Evolutionary conservation across 164 flowering plant species (phyloP), one percentile per base, ranked within the genome.

Genomic region (Euptelea pleiosperma): DNA sequence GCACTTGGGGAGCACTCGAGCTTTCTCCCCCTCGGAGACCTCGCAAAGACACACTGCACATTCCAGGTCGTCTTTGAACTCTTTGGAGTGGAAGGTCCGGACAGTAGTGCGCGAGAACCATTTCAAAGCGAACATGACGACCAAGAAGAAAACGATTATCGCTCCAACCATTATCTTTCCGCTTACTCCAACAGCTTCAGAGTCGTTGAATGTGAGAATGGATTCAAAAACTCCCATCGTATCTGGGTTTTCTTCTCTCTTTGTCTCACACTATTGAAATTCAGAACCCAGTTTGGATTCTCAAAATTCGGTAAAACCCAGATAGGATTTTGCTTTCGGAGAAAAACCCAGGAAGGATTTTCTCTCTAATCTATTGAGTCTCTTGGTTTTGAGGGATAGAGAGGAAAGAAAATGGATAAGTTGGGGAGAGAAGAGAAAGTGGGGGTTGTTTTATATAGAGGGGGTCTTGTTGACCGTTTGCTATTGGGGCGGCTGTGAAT

Each of bases 31-130:
- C 0, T 70, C 56, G 3, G 34, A 68, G 14, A 82, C 41, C 39
- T 84, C 90, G 16, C 75, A 67, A 12, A 84, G 70, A 66, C 89
- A 84, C 25, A 84, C 82, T 0, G 89, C 80, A 36, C 89, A 84
- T 47, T 81, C 86, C 21, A 80, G 46, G 3, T 80, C 87, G 5
- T 73, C 80, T 39, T 74, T 68, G 70, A 52, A 54, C 2, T 63
- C 68, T 4, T 59, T 28, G 8, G 70, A 33, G 1, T 54, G 29
- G 58, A 72, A 79, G 2, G 65, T 24, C 0, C 74, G 16, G n/a
- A 73, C 70, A 0, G 84, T n/a, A n/a, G n/a, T n/a, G n/a, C n/a
- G 87, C 1, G 57, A 57, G 12, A 57, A 30, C 3, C 36, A 40
- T 11, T 57, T 30, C 14, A 57, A 12, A 7, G 57, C 19, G 0